A percentile compares a stretch with the other conserved stretches of the same genome.
Conservation (phyloP, 2,329 filamentous ascomycete species). For the Zymoseptoria tritici region DNA sequence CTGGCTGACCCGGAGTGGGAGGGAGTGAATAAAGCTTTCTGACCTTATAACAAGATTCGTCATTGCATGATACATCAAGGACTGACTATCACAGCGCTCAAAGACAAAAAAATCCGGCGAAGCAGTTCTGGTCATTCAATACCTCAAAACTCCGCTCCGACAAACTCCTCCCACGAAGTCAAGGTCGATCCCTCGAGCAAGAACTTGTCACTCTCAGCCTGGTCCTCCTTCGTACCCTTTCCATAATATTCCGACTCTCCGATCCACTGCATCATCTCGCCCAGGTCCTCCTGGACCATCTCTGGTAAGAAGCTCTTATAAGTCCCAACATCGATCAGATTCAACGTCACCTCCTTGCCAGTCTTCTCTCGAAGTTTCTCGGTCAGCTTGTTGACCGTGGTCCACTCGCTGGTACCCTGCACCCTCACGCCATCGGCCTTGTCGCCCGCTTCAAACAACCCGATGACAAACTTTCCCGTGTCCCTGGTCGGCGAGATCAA, state of each 20-base stretch:
- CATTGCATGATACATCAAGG: background rate
- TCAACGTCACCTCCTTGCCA: conserved; percentile 22
- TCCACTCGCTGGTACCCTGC: conserved; percentile 22
- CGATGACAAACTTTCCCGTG: conserved; percentile 25
- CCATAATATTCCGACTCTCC: conserved; percentile 25
- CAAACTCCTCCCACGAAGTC: conserved; percentile 12
- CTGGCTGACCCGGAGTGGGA: conserved; percentile 17
- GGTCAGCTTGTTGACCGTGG: conserved; percentile 24
- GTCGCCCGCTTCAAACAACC: conserved; percentile 21
- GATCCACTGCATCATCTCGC: conserved; percentile 24
- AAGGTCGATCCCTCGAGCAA: conserved; percentile 17
- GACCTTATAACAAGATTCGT: background rate
- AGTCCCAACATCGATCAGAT: conserved; percentile 19
- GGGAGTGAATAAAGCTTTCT: conserved; percentile 24
- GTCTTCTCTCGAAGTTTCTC: conserved; percentile 13
- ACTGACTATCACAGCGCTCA: background rate
- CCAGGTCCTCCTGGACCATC: conserved; percentile 20
- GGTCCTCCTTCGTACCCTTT: conserved; percentile 21
- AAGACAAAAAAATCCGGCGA: background rate
- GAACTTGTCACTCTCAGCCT: conserved; percentile 21
- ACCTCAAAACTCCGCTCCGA: background rate
- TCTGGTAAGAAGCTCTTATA: conserved; percentile 21
- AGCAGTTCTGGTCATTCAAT: background rate
- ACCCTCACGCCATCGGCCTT: conserved; percentile 21
- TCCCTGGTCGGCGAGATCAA: conserved; percentile 23